phyloP scores from a whole-genome alignment of 306 rosid genomes.

The Sindora glabra region DNA sequence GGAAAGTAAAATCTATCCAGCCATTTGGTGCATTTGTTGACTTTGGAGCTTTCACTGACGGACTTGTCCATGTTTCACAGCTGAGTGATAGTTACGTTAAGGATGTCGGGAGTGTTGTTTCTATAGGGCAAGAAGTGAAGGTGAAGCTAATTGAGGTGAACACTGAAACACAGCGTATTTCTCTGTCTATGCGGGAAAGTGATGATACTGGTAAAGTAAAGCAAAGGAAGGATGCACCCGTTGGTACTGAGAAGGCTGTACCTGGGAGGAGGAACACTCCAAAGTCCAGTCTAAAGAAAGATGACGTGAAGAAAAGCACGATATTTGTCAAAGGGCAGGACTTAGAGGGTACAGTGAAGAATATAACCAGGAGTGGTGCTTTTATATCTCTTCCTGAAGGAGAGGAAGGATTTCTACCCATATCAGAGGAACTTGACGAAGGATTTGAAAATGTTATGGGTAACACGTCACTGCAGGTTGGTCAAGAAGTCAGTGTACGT shows the following conservation, averaged over 20 bases:
- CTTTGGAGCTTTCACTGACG: constrained; percentile 94
- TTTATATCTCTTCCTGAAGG: constrained; percentile 91
- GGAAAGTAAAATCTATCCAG: constrained; percentile 90
- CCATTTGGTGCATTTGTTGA: constrained; percentile 97
- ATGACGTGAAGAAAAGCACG: constrained; percentile 38
- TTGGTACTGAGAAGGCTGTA: constrained; percentile 41
- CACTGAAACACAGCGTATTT: constrained; percentile 65
- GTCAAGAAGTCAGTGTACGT: constrained; percentile 77
- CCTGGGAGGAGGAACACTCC: constrained; percentile 51
- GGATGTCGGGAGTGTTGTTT: constrained; percentile 80
- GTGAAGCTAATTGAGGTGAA: constrained; percentile 80
- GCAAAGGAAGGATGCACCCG: constrained; percentile 46
- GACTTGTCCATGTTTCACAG: constrained; percentile 91
- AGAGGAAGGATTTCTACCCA: constrained; percentile 94
- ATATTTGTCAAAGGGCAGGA: constrained; percentile 75
- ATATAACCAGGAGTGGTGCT: constrained; percentile 69
- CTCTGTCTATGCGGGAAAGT: constrained; percentile 87
- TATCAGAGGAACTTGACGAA: constrained; percentile 61
- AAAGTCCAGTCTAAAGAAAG: constrained; percentile 47
- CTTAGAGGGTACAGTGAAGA: constrained; percentile 80
- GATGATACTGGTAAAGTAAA: constrained; percentile 30
- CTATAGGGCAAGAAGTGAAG: constrained; percentile 97
- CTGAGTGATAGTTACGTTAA: constrained; percentile 78
- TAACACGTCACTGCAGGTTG: constrained; percentile 55
- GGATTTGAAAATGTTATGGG: constrained; percentile 78